Conservation (phyloP, 257 asterid genomes). For the Fraxinus americana region DNA sequence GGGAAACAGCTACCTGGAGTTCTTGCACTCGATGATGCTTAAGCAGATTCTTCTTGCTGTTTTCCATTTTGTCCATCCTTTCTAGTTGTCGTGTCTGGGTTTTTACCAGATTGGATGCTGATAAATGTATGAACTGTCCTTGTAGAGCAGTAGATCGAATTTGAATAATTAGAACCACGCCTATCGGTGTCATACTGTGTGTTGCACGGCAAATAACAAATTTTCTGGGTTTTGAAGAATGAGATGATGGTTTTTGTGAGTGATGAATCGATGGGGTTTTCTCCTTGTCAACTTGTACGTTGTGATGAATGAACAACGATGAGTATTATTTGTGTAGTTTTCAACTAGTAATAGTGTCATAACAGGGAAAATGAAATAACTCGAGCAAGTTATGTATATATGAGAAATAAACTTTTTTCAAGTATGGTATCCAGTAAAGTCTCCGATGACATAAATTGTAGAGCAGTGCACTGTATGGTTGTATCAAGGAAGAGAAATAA, state of each 20-base stretch:
- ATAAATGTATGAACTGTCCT: background rate
- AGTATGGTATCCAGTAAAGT: no score
- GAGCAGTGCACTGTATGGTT: no score
- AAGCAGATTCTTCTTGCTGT: background rate
- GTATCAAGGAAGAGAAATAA: no score
- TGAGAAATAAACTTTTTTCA: no score
- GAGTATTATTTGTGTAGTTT: no score
- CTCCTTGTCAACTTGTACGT: no score
- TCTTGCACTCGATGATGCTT: constrained; percentile 24
- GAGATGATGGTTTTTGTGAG: background rate
- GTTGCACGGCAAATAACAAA: background rate
- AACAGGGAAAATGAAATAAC: no score
- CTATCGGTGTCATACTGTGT: background rate
- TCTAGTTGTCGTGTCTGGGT: background rate
- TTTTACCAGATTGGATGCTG: background rate
- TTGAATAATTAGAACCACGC: background rate
- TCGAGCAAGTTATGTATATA: no score
- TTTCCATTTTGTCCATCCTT: background rate
- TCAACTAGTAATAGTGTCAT: no score
- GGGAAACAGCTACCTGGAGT: constrained; percentile 27
- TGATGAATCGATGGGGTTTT: background rate
- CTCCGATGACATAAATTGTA: no score
- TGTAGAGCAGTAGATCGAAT: background rate
- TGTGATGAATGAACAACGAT: no score
- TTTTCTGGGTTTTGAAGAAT: background rate